Base-by-base conservation (phyloP, 106 monocot species). In the Platanthera zijinensis region DNA sequence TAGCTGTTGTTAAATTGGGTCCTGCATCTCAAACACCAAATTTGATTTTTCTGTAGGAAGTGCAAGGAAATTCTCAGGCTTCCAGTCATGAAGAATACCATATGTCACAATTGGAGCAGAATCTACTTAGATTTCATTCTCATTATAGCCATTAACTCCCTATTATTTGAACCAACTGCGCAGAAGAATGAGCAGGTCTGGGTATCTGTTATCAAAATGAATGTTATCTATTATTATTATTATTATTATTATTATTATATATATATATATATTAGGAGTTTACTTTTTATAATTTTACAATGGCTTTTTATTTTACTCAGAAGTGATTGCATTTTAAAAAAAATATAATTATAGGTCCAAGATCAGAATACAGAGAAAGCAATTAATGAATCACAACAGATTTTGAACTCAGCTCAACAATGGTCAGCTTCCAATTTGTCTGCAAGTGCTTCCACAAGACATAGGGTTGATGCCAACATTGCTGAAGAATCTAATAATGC, bases 171-270 rank as follows among this genome's bases (percentile, higher is more conserved):
- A 5, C 32, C 59, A 50, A 54, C 64, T 66, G 88, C 81, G 64
- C 80, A 78, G 61, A 84, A 78, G 32, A 84, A 17, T 79, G 81
- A 87, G 63, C 52, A 64, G 87, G 92, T 90, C 56, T 79, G 66
- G 11, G 66, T 32, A 32, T 21, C 48, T 52, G 32, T 17, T 39
- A 32, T 32, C 17, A 13, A 1, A 32, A 19, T 66, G 50, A 51
- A 51, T 19, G 17, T 18, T 56, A 14, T n/a, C 6, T 78, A 32
- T 6, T 18, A 17, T 5, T n/a, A n/a, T n/a, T n/a, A n/a, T n/a
- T n/a, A n/a, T n/a, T n/a, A n/a, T n/a, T n/a, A n/a, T n/a, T n/a
- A n/a, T n/a, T n/a, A n/a, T n/a, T n/a, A n/a, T n/a, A n/a, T n/a
- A n/a, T n/a, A n/a, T 13, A 61, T 15, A 10, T 61, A 61, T 61